Percentiles rank a stretch among this genome's conserved stretches.
Evolutionary conservation across 2,329 filamentous ascomycete species (phyloP).

Genomic region (Hypoxylon sp.): DNA sequence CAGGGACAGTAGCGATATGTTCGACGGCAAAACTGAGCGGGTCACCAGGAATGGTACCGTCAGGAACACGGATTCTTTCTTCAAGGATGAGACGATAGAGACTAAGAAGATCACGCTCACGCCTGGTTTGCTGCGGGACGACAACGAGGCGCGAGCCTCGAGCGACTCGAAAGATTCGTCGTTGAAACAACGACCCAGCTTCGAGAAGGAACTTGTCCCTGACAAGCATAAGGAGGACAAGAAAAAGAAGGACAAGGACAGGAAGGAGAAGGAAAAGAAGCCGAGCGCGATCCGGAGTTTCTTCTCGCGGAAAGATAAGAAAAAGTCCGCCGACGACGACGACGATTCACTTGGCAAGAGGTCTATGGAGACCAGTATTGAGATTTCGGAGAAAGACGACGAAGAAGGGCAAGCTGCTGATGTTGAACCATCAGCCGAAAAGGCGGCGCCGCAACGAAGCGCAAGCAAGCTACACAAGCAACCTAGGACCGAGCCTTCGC

Average conservation of each 20-base stretch:
- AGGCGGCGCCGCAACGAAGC: constrained; percentile 59
- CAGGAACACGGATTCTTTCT: constrained; percentile 94
- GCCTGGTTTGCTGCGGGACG: constrained; percentile 88
- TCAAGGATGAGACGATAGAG: constrained; percentile 93
- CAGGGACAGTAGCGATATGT: constrained; percentile 72
- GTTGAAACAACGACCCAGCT: constrained; percentile 64
- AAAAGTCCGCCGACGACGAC: constrained; percentile 63
- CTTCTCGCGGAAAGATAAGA: constrained; percentile 70
- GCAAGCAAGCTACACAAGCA: constrained; percentile 76
- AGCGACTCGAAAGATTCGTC: constrained; percentile 56
- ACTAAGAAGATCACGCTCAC: constrained; percentile 98
- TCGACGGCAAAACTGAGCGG: constrained; percentile 62
- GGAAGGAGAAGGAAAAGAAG: constrained; percentile 56
- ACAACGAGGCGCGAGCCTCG: constrained; percentile 60
- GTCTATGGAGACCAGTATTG: constrained; percentile 62
- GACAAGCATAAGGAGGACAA: constrained; percentile 67
- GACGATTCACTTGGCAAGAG: constrained; percentile 69
- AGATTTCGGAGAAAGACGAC: constrained; percentile 49
- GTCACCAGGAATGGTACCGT: constrained; percentile 86
- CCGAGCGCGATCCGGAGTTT: constrained; percentile 61
- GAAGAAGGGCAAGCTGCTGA: constrained; percentile 56
- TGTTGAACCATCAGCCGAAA: constrained; percentile 57
- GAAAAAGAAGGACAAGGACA: constrained; percentile 70
- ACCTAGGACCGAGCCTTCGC: constrained; percentile 58
- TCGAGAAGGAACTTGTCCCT: constrained; percentile 60